phyloP scores from a whole-genome alignment of 2,329 filamentous ascomycete genomes.

The Nothophaeocryptopus gaeumannii region DNA sequence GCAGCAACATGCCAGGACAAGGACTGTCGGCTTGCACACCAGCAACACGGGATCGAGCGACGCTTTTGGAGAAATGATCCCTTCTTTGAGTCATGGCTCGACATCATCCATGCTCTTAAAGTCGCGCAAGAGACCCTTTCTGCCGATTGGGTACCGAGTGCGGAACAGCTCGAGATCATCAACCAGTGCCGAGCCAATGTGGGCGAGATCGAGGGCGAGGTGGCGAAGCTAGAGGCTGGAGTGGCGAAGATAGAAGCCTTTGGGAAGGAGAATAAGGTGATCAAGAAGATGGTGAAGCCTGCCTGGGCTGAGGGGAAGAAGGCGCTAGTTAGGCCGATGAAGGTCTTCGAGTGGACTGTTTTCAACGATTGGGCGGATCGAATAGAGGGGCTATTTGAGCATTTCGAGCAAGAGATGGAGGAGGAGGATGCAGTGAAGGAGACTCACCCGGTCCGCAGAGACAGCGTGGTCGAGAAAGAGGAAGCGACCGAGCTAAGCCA shows the following conservation, averaged over 20 bases:
- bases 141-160: background rate
- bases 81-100: background rate
- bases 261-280: background rate
- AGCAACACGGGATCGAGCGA: conserved; percentile 1
- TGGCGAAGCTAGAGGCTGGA: background rate
- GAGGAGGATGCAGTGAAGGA: background rate
- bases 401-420: background rate
- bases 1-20: background rate
- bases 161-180: background rate
- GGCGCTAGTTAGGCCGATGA: conserved; percentile 19
- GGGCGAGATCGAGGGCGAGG: background rate
- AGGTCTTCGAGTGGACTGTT: background rate
- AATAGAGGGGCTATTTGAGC: background rate
- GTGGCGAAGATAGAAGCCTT: background rate
- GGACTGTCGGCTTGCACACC: background rate
- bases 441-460: too few relatives aligned
- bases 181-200: background rate
- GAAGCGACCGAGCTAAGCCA: too few relatives aligned
- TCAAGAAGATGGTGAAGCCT: background rate
- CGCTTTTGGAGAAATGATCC: background rate
- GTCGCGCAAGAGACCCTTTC: background rate
- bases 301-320: conserved; percentile 3
- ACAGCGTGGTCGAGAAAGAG: too few relatives aligned
- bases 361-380: background rate
- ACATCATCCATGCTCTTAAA: background rate